Conservation (phyloP, 805 yeast species). For the Lipomyces orientalis region DNA sequence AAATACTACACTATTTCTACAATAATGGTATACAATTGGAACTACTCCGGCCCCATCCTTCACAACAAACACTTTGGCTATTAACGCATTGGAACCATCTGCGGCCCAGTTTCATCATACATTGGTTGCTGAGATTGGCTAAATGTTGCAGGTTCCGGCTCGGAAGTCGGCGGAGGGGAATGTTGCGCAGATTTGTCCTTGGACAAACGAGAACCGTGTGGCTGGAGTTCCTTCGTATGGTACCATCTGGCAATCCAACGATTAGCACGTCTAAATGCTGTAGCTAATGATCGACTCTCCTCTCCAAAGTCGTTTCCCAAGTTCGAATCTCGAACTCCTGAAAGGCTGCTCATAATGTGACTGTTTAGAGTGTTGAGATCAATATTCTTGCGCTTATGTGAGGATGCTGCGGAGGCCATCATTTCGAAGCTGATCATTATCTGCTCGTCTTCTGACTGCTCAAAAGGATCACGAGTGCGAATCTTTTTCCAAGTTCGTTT, state of each 20-base stretch:
- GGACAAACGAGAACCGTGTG: neutral
- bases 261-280: conserved; percentile 40
- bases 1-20: neutral
- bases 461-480: conserved; percentile 45
- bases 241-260: conserved; percentile 42
- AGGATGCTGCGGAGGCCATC: conserved; percentile 37
- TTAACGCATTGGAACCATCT: neutral
- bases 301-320: conserved; percentile 42
- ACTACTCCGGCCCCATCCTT: neutral
- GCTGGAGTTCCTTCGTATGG: conserved; percentile 10
- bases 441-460: conserved; percentile 46
- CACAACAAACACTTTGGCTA: neutral
- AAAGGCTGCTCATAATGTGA: conserved; percentile 26
- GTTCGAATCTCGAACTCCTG: conserved; percentile 28
- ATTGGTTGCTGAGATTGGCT: neutral
- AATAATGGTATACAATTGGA: neutral
- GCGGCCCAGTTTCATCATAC: neutral
- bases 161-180: neutral
- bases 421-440: conserved; percentile 32
- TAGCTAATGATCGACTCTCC: conserved; percentile 36
- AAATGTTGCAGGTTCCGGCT: neutral
- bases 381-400: conserved; percentile 34
- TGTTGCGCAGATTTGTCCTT: neutral
- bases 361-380: conserved; percentile 27
- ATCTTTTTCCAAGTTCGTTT: conserved; percentile 42